Base-by-base conservation (phyloP, 2,329 filamentous ascomycete species). In the Hypoxylon sp. region DNA sequence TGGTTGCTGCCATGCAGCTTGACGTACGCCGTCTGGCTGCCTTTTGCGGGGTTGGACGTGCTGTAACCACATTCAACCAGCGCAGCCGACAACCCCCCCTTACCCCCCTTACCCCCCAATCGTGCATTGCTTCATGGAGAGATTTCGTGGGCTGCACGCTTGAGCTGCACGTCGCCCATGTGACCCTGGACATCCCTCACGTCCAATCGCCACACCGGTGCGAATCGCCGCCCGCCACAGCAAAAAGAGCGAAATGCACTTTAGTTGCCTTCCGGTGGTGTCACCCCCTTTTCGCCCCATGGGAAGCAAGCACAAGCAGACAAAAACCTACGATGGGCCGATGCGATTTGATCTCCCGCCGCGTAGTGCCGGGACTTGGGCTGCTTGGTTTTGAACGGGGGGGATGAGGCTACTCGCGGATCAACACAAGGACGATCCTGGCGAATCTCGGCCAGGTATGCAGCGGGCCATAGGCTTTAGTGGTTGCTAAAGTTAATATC, bases 1-100 rank as follows among this genome's bases (percentile, higher is more conserved):
- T 39, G 59, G 56, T 44, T 27, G 24, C 56, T 66, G 56, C 55
- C 60, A 67, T 72, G 68, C 70, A 70, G 54, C 57, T 70, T 72
- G 70, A 72, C 68, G 70, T 69, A 72, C 65, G 31, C 48, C 64
- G 39, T 60, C 24, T 61, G 48, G 62, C 59, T 44, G 42, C 56
- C 29, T 56, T 69, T 70, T 70, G 69, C 69, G 69, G 69, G 70
- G 65, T 70, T 65, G 48, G 57, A 59, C 47, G 69, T 68, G 19
- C 51, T 70, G 68, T 48, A 70, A 70, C 65, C 65, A 24, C 65
- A 63, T 57, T 52, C 24, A 39, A 68, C 56, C 65, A 65, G 51
- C 61, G 61, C 27, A 59, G 46, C 60, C 47, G 52, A 56, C 24
- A 27, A 27, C 24, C 24, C 24, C 24, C 24, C n/a, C 50, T 39